phyloP scores from a whole-genome alignment of 169 alveolate species.

The Condylostoma magnum region DNA sequence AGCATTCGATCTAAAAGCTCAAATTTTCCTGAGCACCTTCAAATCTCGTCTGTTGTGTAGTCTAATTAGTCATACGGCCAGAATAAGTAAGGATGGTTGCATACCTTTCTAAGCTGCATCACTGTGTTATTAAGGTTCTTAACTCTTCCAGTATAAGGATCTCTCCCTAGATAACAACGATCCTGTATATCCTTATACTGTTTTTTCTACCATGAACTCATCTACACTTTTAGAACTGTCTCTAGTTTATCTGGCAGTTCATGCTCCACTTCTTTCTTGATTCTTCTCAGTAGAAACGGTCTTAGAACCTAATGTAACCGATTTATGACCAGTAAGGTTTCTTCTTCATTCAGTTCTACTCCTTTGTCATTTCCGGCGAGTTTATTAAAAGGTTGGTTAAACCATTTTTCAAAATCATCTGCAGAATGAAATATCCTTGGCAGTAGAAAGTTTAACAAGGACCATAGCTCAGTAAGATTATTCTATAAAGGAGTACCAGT shows the following conservation, averaged over 20 bases:
- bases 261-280: conserved; percentile 91
- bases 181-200: conserved; percentile 85
- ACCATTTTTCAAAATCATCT: conserved; percentile 93
- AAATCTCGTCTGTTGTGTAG: conserved; percentile 68
- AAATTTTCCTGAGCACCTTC: conserved; percentile 91
- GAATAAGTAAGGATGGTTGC: conserved; percentile 93
- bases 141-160: conserved; percentile 63
- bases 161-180: conserved; percentile 55
- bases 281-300: conserved; percentile 93
- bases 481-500: conserved; percentile 93
- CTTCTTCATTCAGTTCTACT: conserved; percentile 87
- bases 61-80: conserved; percentile 44
- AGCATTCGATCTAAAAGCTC: conserved; percentile 92
- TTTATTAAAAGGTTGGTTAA: conserved; percentile 84
- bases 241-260: conserved; percentile 92
- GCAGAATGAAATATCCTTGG: conserved; percentile 88
- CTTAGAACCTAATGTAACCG: conserved; percentile 91
- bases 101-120: conserved; percentile 93
- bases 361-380: conserved; percentile 77
- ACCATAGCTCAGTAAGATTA: conserved; percentile 89
- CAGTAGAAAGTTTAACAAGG: conserved; percentile 80
- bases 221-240: conserved; percentile 84
- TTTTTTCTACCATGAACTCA: conserved; percentile 90
- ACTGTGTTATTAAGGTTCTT: conserved; percentile 87
- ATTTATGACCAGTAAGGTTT: conserved; percentile 82